Evolutionary conservation across 306 rosid species (phyloP).

Genomic region (Malus domestica): DNA sequence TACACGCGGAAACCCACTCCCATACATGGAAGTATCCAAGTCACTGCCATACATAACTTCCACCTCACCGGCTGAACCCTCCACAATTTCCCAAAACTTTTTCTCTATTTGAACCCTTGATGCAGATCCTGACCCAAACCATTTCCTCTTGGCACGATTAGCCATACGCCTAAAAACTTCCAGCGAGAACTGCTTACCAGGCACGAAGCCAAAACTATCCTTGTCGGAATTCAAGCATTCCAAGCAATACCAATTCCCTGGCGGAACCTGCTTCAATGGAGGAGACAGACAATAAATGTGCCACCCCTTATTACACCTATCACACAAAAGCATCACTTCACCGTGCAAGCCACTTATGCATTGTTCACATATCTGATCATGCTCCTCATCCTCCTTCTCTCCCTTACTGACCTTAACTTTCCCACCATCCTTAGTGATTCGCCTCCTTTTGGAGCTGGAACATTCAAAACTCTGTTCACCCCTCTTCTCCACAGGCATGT

Average conservation of each 20-base stretch:
- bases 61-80: constrained; percentile 86
- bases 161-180: constrained; percentile 82
- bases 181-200: constrained; percentile 66
- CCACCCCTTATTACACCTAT: constrained; percentile 96
- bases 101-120: constrained; percentile 85
- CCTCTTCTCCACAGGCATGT: constrained; percentile 33
- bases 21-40: constrained; percentile 79
- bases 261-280: constrained; percentile 74
- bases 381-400: constrained; percentile 39
- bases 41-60: constrained; percentile 97
- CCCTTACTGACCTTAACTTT: constrained; percentile 35
- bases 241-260: constrained; percentile 91
- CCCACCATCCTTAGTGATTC: constrained; percentile 28
- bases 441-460: constrained; percentile 47
- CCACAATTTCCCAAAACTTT: constrained; percentile 96
- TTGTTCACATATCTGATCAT: constrained; percentile 89
- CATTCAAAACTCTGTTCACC: constrained; percentile 25
- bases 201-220: constrained; percentile 92
- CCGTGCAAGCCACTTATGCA: constrained; percentile 96
- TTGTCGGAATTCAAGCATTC: constrained; percentile 85
- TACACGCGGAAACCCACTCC: constrained; percentile 87
- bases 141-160: constrained; percentile 71
- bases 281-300: constrained; percentile 93
- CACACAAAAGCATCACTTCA: constrained; percentile 92
- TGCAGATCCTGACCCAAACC: constrained; percentile 85